Evolutionary conservation across 306 rosid genomes (phyloP), one percentile per base, ranked within the genome.

Genomic region (Arachis hypogaea): DNA sequence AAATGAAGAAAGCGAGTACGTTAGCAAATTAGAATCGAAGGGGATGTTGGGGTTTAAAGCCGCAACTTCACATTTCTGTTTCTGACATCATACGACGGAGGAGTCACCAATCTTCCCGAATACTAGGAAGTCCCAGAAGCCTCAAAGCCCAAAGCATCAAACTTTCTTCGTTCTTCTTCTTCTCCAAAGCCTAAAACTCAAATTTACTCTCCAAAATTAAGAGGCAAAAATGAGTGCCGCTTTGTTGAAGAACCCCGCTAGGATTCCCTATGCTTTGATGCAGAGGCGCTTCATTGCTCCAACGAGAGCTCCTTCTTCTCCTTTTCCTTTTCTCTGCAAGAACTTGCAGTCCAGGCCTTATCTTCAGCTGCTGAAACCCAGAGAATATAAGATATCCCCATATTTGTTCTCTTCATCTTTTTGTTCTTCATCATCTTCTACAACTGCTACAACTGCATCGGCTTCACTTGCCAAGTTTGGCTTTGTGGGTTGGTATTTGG

Each of bases 401-500:
- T 84, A 89, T 46, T 49, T 77, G 30, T 82, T 77, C 66, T 79
- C 89, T 47, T 82, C 89, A 4, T 69, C 87, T 4, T 85, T 74
- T 58, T 84, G 78, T 54, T 89, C 95, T 38, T 66, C 90, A 56
- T 70, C 88, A 2, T 78, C 90, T n/a, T 66, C 93, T 33, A 2
- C 38, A 33, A 3, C 38, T 33, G 4, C 38, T 33, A 33, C 38
- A 33, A 2, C 38, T 2, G 33, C 78, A 7, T 6, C 60, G 7
- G 59, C 82, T 12, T 77, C 82, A 9, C 2, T 54, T 43, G 81
- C 84, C 28, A 86, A 87, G 67, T 59, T 75, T 51, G 90, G 90
- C 22, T 57, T 92, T 74, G 83, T 92, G 18, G 88, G 86, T 63
- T 92, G 96, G 98, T 92, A 92, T 80, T 78, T 92, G 82, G 90